Percentiles rank a stretch among this genome's conserved stretches.
phyloP scores from a whole-genome alignment of 768 basidiomycete species.

The Leccinum truebloodii region DNA sequence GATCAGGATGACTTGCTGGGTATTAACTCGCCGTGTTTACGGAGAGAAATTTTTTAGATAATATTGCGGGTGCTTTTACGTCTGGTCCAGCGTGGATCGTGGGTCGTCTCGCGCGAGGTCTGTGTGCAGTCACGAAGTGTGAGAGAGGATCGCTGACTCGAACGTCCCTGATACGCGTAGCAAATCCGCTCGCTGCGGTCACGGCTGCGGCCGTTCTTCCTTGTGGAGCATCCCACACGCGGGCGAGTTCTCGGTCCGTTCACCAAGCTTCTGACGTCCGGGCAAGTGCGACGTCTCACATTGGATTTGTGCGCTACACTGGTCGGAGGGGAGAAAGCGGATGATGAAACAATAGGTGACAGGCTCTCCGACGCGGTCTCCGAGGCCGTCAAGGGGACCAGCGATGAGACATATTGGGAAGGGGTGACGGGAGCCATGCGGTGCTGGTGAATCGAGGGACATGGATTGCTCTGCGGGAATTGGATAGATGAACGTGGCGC shows the following conservation, averaged over 20 bases:
- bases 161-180: conserved; percentile 36
- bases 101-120: conserved; percentile 45
- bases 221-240: conserved; percentile 69
- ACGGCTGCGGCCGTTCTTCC: conserved; percentile 79
- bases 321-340: conserved; percentile 9
- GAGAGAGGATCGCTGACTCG: conserved; percentile 8
- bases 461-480: conserved; percentile 2
- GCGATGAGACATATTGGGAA: conserved; percentile 32
- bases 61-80: conserved; percentile 68
- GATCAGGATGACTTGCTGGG: neutral
- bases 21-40: conserved; percentile 6
- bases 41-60: conserved; percentile 34
- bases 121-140: conserved; percentile 20
- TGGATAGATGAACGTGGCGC: neutral
- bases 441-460: conserved; percentile 29
- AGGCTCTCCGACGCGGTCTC: conserved; percentile 25
- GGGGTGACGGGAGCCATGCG: conserved; percentile 33
- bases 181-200: conserved; percentile 50
- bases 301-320: conserved; percentile 58
- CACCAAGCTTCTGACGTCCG: conserved; percentile 53
- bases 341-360: conserved; percentile 14
- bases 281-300: conserved; percentile 51
- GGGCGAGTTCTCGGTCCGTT: conserved; percentile 81
- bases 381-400: conserved; percentile 29
- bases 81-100: conserved; percentile 54